Evolutionary conservation across 306 rosid species (phyloP), one percentile per base, ranked within the genome.

Genomic region (Senna tora): DNA sequence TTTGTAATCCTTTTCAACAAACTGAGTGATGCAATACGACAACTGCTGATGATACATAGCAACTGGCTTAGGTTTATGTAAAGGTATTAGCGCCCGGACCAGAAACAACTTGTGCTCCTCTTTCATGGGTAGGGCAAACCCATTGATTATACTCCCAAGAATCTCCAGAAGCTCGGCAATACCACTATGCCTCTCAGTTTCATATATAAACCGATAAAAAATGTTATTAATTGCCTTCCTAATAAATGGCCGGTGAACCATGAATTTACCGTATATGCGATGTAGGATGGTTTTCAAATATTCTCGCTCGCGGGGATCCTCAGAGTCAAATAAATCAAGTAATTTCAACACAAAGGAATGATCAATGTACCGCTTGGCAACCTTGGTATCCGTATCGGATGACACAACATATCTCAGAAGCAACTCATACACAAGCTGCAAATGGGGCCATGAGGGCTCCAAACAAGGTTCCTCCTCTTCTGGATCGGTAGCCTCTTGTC

Each of bases 101-200:
- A 93, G 92, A 75, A 93, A 93, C 82, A 93, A 58, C 79, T 93
- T 93, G 47, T 93, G 98, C 78, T 93, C 98, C 87, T 93, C 98
- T 77, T 93, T 93, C 98, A 93, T 93, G 1, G 98, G 98, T 63
- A 93, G 72, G 0, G 98, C 98, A 74, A 93, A 93, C 38, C 98
- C 98, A 79, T 93, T 93, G 16, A 93, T 93, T 41, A 93, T 91
- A 73, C 98, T 93, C 69, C 98, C 98, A n/a, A 93, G 96, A 75
- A 93, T 93, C 96, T 93, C 98, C 67, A 93, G 78, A 74, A 93
- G 97, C 96, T 93, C 98, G 13, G 88, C 96, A 70, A 93, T 73
- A 53, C 98, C 98, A 28, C 90, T 84, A 76, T 93, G 94, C 81
- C 96, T 81, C 78, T 93, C 97, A 0, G 94, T 93, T 83, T 93